Conservation (phyloP, 2,329 filamentous ascomycete species). For the Blastomyces percursus region DNA sequence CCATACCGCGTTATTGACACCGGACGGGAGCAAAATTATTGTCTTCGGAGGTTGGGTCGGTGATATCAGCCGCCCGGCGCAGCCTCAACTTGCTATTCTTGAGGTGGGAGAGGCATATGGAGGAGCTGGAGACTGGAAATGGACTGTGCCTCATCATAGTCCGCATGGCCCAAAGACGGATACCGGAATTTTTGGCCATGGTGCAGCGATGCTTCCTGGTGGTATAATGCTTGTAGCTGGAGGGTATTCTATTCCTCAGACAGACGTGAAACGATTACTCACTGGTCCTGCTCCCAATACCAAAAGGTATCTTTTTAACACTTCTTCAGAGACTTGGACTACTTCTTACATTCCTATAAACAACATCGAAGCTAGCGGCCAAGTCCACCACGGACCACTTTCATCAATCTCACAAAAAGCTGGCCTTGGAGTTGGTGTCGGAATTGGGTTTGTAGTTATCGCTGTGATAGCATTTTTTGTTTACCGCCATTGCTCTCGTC, state of each 20-base stretch:
- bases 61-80: constrained; percentile 60
- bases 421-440: constrained; percentile 54
- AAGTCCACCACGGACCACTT: constrained; percentile 16
- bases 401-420: constrained; percentile 36
- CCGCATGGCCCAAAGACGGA: constrained; percentile 33
- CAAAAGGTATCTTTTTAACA: constrained; percentile 49
- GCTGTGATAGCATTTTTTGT: constrained; percentile 39
- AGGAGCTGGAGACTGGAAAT: constrained; percentile 34
- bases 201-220: constrained; percentile 50
- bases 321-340: constrained; percentile 49
- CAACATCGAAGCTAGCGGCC: constrained; percentile 15
- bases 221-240: constrained; percentile 52
- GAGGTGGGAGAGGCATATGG: constrained; percentile 65
- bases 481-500: constrained; percentile 41
- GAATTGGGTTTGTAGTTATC: constrained; percentile 49
- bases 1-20: constrained; percentile 70
- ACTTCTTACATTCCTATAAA: constrained; percentile 45
- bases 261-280: constrained; percentile 29
- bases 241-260: constrained; percentile 43
- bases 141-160: constrained; percentile 31
- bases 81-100: constrained; percentile 70
- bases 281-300: constrained; percentile 28
- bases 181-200: constrained; percentile 50
- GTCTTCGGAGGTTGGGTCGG: constrained; percentile 91
- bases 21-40: constrained; percentile 66